Conservation (phyloP, 73 alveolate species). For the Blepharisma japonicum region DNA sequence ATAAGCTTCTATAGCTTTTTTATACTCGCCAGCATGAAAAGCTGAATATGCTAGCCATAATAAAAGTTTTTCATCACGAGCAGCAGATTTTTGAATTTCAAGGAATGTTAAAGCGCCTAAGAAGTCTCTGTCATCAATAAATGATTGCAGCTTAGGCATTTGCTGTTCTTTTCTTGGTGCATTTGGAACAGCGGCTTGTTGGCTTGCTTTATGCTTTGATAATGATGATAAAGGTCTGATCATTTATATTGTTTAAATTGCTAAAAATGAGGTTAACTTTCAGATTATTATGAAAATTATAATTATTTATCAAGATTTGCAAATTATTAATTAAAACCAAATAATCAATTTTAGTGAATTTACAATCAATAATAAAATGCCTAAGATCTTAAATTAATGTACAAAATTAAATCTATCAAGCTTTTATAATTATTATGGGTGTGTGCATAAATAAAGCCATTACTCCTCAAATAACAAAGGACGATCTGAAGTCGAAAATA, state of each 20-base stretch:
- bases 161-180: constrained; percentile 21
- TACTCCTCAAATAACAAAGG: too few species aligned
- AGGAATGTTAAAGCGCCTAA: constrained; percentile 29
- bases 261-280: too few species aligned
- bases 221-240: not conserved
- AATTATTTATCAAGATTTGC: too few species aligned
- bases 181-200: constrained; percentile 10
- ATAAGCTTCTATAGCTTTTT: constrained; percentile 83
- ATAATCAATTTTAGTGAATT: too few species aligned
- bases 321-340: too few species aligned
- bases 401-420: too few species aligned
- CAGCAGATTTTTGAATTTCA: constrained; percentile 26
- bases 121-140: constrained; percentile 28
- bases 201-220: constrained; percentile 24
- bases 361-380: too few species aligned
- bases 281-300: too few species aligned
- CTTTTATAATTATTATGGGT: too few species aligned
- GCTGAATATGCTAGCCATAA: constrained; percentile 78
- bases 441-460: too few species aligned
- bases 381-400: too few species aligned
- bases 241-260: not conserved
- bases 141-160: constrained; percentile 13
- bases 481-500: too few species aligned
- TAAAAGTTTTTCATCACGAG: constrained; percentile 67
- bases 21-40: constrained; percentile 89